Percentiles rank a stretch among this genome's conserved stretches.
These are phyloP conservation scores for Xylaria sp. DNA, from an alignment of 495 filamentous ascomycete species.

Conservation along the genomic window DNA sequence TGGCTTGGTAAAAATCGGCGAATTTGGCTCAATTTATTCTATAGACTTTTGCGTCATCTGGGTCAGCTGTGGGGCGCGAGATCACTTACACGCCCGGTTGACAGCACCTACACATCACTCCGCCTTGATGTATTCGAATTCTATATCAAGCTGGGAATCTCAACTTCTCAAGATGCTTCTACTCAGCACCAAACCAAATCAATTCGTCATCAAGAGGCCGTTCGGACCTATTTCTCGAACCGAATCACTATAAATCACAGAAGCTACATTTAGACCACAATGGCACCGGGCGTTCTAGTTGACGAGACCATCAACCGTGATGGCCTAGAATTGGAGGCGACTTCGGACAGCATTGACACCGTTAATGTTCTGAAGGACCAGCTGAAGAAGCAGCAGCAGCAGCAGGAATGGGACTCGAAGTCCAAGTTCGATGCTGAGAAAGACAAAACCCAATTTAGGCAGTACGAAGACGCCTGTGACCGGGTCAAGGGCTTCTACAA, in stretches of 20 bases:
- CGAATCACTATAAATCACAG: background rate
- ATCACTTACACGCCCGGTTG: conserved; percentile 32
- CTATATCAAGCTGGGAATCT: conserved; percentile 13
- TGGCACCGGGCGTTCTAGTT: conserved; percentile 38
- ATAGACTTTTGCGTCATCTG: conserved; percentile 19
- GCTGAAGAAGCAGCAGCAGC: conserved; percentile 31
- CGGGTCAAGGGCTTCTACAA: conserved; percentile 83
- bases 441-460: conserved; percentile 81
- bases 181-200: background rate
- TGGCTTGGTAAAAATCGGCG: conserved; percentile 34
- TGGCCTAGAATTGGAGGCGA: conserved; percentile 77
- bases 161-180: background rate
- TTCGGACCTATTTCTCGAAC: background rate
- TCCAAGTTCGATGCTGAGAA: conserved; percentile 77
- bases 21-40: conserved; percentile 33
- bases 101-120: conserved; percentile 12
- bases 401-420: conserved; percentile 58
- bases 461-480: conserved; percentile 79
- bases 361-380: conserved; percentile 77
- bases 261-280: conserved; percentile 25
- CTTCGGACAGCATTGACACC: conserved; percentile 79
- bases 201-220: background rate
- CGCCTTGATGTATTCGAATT: background rate
- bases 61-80: conserved; percentile 22
- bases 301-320: conserved; percentile 53